phyloP scores from a whole-genome alignment of 768 basidiomycete species.

The Mycena capillaripes region DNA sequence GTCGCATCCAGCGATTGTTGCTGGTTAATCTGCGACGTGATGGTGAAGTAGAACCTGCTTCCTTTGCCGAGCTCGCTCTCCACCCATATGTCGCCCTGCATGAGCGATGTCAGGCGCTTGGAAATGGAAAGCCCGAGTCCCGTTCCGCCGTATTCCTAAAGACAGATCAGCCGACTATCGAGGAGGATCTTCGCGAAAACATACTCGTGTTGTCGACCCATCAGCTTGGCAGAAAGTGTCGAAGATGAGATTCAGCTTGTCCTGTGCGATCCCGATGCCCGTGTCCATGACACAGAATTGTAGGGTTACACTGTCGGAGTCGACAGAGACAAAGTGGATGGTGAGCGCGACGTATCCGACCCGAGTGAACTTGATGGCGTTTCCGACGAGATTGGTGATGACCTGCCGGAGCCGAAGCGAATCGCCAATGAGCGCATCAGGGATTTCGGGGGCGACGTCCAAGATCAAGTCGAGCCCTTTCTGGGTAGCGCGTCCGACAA shows the following conservation, averaged over 20 bases:
- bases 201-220: conserved; percentile 94
- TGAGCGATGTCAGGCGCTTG: conserved; percentile 95
- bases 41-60: conserved; percentile 97
- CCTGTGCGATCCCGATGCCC: conserved; percentile 98
- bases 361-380: conserved; percentile 98
- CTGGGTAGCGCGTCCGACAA: conserved; percentile 97
- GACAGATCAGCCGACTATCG: conserved; percentile 15
- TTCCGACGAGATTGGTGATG: conserved; percentile 95
- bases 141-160: conserved; percentile 95
- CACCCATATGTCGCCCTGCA: conserved; percentile 99
- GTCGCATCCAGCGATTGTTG: conserved; percentile 77
- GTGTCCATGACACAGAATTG: conserved; percentile 99
- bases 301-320: conserved; percentile 88
- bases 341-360: conserved; percentile 92
- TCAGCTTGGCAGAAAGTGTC: conserved; percentile 99
- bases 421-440: conserved; percentile 97
- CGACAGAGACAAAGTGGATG: conserved; percentile 82
- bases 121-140: conserved; percentile 98
- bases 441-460: conserved; percentile 95
- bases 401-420: conserved; percentile 95
- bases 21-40: conserved; percentile 86
- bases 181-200: conserved; percentile 40
- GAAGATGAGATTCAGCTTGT: conserved; percentile 98
- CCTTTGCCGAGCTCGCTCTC: conserved; percentile 95
- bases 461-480: conserved; percentile 97